phyloP scores from a whole-genome alignment of 2,329 filamentous ascomycete species.

The Fusarium sp. region DNA sequence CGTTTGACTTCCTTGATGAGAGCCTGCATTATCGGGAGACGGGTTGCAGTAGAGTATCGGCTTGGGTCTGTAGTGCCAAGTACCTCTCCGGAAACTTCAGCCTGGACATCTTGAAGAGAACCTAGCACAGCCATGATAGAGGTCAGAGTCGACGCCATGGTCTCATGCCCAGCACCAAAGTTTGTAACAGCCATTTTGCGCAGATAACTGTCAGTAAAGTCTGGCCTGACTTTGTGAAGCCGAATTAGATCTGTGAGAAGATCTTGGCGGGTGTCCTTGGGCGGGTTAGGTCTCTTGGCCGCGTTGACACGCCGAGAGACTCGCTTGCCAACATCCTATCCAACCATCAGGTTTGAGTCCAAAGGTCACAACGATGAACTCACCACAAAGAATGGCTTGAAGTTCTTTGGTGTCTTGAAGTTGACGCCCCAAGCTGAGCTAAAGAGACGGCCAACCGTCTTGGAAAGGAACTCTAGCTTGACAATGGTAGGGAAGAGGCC shows the following conservation, averaged over 20 bases:
- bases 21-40: conserved; percentile 55
- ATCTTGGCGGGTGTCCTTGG: conserved; percentile 52
- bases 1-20: conserved; percentile 64
- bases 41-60: conserved; percentile 38
- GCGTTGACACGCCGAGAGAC: conserved; percentile 51
- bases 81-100: conserved; percentile 50
- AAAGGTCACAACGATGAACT: conserved; percentile 7
- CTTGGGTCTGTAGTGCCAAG: conserved; percentile 19
- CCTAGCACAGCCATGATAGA: conserved; percentile 62
- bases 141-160: conserved; percentile 64
- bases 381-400: conserved; percentile 64
- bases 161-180: conserved; percentile 68
- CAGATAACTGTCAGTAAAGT: conserved; percentile 61
- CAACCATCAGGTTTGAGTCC: not conserved
- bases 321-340: conserved; percentile 50
- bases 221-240: conserved; percentile 58
- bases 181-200: conserved; percentile 66
- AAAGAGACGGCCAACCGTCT: conserved; percentile 53
- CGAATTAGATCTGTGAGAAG: conserved; percentile 60
- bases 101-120: conserved; percentile 50
- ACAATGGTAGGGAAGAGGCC: conserved; percentile 60
- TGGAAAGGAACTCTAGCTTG: conserved; percentile 54
- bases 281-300: conserved; percentile 42
- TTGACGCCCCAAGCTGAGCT: conserved; percentile 58
- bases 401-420: conserved; percentile 57